Base-by-base conservation (phyloP, 2,329 filamentous ascomycete genomes). In the Aspergillus ibericus region DNA sequence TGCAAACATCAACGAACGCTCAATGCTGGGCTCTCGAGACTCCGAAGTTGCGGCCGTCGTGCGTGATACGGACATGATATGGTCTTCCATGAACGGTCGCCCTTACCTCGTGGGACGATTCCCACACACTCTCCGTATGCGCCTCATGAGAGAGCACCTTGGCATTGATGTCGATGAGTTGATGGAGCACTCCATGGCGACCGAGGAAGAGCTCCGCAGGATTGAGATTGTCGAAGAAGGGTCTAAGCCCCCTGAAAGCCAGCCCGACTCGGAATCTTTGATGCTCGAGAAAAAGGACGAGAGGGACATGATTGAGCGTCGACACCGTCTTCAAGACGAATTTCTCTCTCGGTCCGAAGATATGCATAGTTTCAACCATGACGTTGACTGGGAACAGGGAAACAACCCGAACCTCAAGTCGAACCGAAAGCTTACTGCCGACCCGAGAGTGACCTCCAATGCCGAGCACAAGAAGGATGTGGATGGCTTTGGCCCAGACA, bases 1-100 rank as follows among this genome's bases (percentile, higher is more conserved):
- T 47, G 95, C 95, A 54, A 99, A 99, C 72, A 98, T 99, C 81
- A 99, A 99, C 69, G 95, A 99, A 75, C 88, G 95, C 47, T 98
- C 93, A 6, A 92, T 98, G 92, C 76, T 97, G 61, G 95, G 95
- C 8, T 89, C 86, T 50, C 86, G 95, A 68, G 95, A 99, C 75
- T 97, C 93, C 0, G 95, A 99, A 76, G 87, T 91, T 62, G 95
- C 93, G 5, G 89, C 93, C 6, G 84, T 98, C 44, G 90, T 99
- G 42, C 87, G 93, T 54, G 95, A 99, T 72, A 93, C 91, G 1
- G 92, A 97, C 72, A 92, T 96, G 86, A 85, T 97, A 58, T 88
- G 87, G 82, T 96, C 93, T 5, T 90, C 85, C 54, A 98, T 99
- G 95, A 92, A 85, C 53, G 93, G 93, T 36, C 82, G 89, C 68